Percentiles rank a stretch among this genome's conserved stretches.
Evolutionary conservation across 169 alveolate species (phyloP).

Genomic region (Plasmodium billcollinsi): DNA sequence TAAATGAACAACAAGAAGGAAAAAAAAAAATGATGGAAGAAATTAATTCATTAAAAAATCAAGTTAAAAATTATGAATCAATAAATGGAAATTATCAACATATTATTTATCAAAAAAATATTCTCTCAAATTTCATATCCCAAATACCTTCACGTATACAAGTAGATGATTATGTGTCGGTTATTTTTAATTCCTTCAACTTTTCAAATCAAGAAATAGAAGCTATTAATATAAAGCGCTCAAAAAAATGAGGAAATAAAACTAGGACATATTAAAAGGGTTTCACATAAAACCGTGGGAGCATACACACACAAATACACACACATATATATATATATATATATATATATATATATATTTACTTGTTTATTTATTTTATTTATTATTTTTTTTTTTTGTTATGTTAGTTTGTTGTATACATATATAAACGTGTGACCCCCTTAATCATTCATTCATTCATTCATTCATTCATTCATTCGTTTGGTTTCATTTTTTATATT

Average conservation of each 20-base stretch:
- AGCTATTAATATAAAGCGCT: constrained; percentile 33
- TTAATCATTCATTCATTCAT: too few relatives aligned
- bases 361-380: neutral
- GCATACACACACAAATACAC: neutral
- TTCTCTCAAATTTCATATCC: constrained; percentile 34
- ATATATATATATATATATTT: neutral
- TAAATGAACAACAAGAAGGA: constrained; percentile 40
- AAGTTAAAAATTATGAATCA: constrained; percentile 60
- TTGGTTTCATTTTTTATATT: too few relatives aligned
- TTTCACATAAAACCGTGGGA: too few relatives aligned
- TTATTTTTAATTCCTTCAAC: constrained; percentile 60
- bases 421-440: too few relatives aligned
- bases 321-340: constrained; percentile 1
- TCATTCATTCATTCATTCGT: too few relatives aligned
- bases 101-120: constrained; percentile 56
- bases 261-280: too few relatives aligned
- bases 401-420: too few relatives aligned
- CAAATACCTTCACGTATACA: constrained; percentile 56
- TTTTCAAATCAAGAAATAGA: constrained; percentile 51
- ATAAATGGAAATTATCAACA: constrained; percentile 68
- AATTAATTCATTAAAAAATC: constrained; percentile 28
- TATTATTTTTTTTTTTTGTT: too few relatives aligned
- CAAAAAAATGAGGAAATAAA: constrained; percentile 3
- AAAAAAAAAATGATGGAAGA: constrained; percentile 26
- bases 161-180: constrained; percentile 63